A percentile compares a stretch with the other conserved stretches of the same genome.
These are phyloP conservation scores for Choiromyces venosus DNA, from an alignment of 495 filamentous ascomycete species.

Conservation along the genomic window DNA sequence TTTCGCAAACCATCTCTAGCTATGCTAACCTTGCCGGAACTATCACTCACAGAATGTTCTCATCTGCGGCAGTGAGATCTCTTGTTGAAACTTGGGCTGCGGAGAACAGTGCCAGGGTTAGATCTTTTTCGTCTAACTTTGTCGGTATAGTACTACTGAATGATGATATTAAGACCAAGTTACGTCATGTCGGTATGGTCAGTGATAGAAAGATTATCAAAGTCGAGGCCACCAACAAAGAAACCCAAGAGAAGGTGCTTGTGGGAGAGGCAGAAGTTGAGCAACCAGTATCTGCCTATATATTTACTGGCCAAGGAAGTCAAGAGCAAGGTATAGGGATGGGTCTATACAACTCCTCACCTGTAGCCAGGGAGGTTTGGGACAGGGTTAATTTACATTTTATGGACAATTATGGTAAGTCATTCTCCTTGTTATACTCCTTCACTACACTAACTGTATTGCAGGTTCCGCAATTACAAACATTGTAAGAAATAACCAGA, in stretches of 20 bases:
- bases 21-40: conserved; percentile 93
- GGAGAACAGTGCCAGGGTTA: conserved; percentile 95
- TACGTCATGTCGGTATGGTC: conserved; percentile 96
- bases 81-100: conserved; percentile 97
- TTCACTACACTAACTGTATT: conserved; percentile 10
- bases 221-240: conserved; percentile 84
- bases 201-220: conserved; percentile 98
- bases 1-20: conserved; percentile 90
- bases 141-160: conserved; percentile 99
- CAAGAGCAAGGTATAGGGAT: conserved; percentile 99
- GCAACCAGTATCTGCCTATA: conserved; percentile 89
- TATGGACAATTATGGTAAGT: conserved; percentile 92
- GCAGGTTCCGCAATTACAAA: conserved; percentile 88
- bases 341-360: conserved; percentile 89
- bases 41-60: conserved; percentile 99
- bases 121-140: conserved; percentile 89
- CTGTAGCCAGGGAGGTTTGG: conserved; percentile 94
- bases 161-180: conserved; percentile 83
- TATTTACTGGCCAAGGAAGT: conserved; percentile 95
- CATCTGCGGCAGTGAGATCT: conserved; percentile 92
- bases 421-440: conserved; percentile 1
- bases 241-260: conserved; percentile 91
- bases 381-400: conserved; percentile 95
- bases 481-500: conserved; percentile 98
- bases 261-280: conserved; percentile 94